phyloP scores from a whole-genome alignment of 1,284 basidiomycete species.

The Cutaneotrichosporon sp. region DNA sequence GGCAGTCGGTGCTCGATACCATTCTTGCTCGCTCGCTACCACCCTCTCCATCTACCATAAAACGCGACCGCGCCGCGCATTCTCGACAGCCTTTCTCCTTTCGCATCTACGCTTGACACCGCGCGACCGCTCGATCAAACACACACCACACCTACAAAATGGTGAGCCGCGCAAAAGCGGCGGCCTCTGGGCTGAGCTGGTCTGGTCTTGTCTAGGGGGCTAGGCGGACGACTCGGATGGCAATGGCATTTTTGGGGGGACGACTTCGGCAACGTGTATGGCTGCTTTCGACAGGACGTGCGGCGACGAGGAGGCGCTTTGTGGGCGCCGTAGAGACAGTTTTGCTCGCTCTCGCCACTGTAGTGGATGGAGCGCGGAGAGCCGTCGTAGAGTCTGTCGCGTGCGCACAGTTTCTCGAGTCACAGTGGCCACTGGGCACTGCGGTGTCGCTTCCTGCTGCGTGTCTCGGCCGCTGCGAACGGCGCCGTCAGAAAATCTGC shows the following conservation, averaged over 20 bases:
- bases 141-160: not conserved
- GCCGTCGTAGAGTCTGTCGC: not conserved
- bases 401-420: not conserved
- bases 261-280: no score
- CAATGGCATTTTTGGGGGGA: no score
- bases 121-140: not conserved
- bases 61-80: slow-evolving; percentile 1
- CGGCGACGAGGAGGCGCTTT: no score
- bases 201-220: no score
- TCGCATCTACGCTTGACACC: not conserved
- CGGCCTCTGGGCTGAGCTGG: no score
- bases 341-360: not conserved
- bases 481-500: no score
- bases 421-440: not conserved
- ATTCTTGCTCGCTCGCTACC: not conserved
- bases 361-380: not conserved
- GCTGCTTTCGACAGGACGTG: no score
- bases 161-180: slow-evolving; percentile 4
- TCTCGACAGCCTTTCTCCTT: not conserved
- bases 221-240: no score
- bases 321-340: no score
- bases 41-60: not conserved
- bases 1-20: not conserved
- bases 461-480: no score
- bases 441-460: no score